Conservation (phyloP, 2,329 filamentous ascomycete genomes). For the Mollisia scopiformis region DNA sequence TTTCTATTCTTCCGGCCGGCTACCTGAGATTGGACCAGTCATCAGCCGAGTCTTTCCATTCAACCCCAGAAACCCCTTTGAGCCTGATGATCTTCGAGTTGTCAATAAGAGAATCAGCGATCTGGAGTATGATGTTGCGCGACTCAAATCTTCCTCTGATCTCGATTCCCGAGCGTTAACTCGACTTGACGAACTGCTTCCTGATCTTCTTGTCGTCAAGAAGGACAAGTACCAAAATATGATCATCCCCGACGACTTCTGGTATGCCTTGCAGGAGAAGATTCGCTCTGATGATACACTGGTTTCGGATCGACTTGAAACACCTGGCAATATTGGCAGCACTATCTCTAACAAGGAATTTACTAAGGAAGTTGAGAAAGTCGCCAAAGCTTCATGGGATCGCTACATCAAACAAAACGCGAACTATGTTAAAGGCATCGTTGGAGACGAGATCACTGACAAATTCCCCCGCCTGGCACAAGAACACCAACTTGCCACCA, state of each 20-base stretch:
- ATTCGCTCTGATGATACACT: constrained; percentile 47
- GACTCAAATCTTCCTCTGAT: constrained; percentile 13
- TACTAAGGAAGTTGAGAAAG: constrained; percentile 14
- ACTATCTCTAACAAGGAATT: constrained; percentile 5
- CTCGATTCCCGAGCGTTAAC: constrained; percentile 38
- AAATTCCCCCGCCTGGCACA: constrained; percentile 26
- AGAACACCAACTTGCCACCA: constrained; percentile 25
- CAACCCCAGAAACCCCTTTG: constrained; percentile 23
- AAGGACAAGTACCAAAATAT: constrained; percentile 53
- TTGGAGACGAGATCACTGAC: constrained; percentile 20
- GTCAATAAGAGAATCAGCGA: constrained; percentile 25
- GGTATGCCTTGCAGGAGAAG: constrained; percentile 61
- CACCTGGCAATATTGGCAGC: constrained; percentile 24
- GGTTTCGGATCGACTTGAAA: neutral
- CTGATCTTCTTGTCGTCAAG: constrained; percentile 58
- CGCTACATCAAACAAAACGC: constrained; percentile 22
- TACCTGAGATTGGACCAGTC: constrained; percentile 17
- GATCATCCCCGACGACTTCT: constrained; percentile 64
- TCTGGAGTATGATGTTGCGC: constrained; percentile 28
- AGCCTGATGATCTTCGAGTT: constrained; percentile 22
- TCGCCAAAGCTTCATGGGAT: constrained; percentile 11
- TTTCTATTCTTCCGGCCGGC: too few relatives aligned
- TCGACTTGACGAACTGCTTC: constrained; percentile 52
- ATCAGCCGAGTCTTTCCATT: constrained; percentile 31
- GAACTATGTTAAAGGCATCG: constrained; percentile 12